Conservation (phyloP, 805 yeast species). For the Lipomyces kockii region DNA sequence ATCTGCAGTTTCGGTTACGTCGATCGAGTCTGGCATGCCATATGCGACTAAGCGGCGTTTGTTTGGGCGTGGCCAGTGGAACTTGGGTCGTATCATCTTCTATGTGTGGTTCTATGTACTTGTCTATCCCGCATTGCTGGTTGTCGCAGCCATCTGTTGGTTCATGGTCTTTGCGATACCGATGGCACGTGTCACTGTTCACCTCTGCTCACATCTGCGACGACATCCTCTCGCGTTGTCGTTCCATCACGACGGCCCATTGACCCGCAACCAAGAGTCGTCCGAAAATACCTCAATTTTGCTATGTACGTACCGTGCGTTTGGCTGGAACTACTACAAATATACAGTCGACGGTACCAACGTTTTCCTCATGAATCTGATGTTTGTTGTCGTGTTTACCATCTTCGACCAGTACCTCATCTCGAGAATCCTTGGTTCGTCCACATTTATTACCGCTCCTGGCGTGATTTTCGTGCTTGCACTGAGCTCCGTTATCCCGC, state of each 20-base stretch:
- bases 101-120: conserved; percentile 70
- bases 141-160: conserved; percentile 72
- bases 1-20: conserved; percentile 14
- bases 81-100: conserved; percentile 76
- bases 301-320: conserved; percentile 88
- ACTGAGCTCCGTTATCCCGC: conserved; percentile 82
- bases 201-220: conserved; percentile 75
- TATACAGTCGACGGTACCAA: conserved; percentile 96
- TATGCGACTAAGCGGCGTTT: conserved; percentile 50
- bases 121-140: conserved; percentile 66
- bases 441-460: conserved; percentile 60
- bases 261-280: conserved; percentile 41
- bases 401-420: conserved; percentile 75
- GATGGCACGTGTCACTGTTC: conserved; percentile 78
- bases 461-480: conserved; percentile 73
- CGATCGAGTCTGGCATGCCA: conserved; percentile 25
- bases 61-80: conserved; percentile 95
- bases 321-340: conserved; percentile 92
- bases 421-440: conserved; percentile 52
- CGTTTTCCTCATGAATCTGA: conserved; percentile 84
- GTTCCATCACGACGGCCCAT: conserved; percentile 51
- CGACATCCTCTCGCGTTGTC: conserved; percentile 90
- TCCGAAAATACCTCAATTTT: conserved; percentile 57
- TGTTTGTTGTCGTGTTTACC: conserved; percentile 78
- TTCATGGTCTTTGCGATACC: conserved; percentile 87